Evolutionary conservation across 495 filamentous ascomycete genomes (phyloP).

Genomic region (Penicillium pulvis): DNA sequence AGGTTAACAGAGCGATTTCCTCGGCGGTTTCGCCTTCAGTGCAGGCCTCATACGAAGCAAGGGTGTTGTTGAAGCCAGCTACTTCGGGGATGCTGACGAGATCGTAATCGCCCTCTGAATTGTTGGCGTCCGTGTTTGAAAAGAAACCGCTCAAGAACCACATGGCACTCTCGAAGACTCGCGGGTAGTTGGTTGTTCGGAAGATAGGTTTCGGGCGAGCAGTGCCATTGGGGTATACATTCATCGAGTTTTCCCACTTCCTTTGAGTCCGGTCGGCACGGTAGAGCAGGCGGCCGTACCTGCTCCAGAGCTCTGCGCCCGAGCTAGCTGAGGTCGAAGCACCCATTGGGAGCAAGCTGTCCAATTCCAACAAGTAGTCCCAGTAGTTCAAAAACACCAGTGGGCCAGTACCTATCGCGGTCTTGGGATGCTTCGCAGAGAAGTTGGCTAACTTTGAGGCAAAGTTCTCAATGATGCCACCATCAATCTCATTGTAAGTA

Average conservation of each 20-base stretch:
- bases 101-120: constrained; percentile 39
- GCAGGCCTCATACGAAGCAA: constrained; percentile 46
- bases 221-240: constrained; percentile 48
- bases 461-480: constrained; percentile 46
- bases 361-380: constrained; percentile 46
- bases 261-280: constrained; percentile 43
- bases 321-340: constrained; percentile 52
- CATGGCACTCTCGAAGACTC: constrained; percentile 50
- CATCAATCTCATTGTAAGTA: constrained; percentile 40
- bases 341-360: constrained; percentile 48
- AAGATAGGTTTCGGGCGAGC: constrained; percentile 46
- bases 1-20: constrained; percentile 9
- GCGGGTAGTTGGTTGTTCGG: constrained; percentile 51
- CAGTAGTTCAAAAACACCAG: constrained; percentile 54
- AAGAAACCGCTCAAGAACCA: constrained; percentile 48
- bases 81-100: constrained; percentile 51
- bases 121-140: constrained; percentile 36
- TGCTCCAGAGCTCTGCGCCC: constrained; percentile 53
- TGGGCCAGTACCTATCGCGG: constrained; percentile 42
- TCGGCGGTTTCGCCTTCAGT: constrained; percentile 11
- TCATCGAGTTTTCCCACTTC: constrained; percentile 44
- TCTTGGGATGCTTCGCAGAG: constrained; percentile 32
- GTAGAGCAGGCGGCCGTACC: constrained; percentile 55
- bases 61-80: constrained; percentile 50
- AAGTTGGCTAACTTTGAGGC: constrained; percentile 49